Evolutionary conservation across 176 grass and related monocot species (phyloP), one percentile per base, ranked within the genome.

Genomic region (Carex kokanica): DNA sequence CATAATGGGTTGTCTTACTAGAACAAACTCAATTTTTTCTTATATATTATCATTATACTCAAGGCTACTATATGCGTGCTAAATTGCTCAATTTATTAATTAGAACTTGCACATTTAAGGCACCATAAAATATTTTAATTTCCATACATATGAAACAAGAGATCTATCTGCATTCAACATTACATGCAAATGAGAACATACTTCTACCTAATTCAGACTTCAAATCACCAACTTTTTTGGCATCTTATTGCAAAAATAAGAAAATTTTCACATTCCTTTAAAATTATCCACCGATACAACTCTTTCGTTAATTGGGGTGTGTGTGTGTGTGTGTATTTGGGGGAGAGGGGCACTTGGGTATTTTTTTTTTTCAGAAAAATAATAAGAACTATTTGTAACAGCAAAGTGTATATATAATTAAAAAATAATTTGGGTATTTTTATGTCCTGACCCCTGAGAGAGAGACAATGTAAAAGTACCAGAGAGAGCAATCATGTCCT

Each of bases 401-500:
- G 9, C 45, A 49, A 58, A 5, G 13, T 17, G 54, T 56, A 58
- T 58, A 58, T 56, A 58, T 58, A 58, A n/a, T 47, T 47, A 47
- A 47, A 47, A 47, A 43, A 12, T 12, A 49, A 12, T 11, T 49
- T 49, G 45, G 45, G 6, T 59, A 2, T 67, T 18, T 36, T 36
- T 36, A 6, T 34, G 29, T 1, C 1, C 64, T 32, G 29, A 32
- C 15, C 63, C 29, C 60, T 69, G 2, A 78, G 34, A 40, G 88
- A 84, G 20, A 97, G 89, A 27, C 84, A 27, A 1, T 27, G 27
- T 21, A 75, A 53, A 55, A 24, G 21, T 82, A 90, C 94, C 91
- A 6, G 89, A 87, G 49, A 97, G 91, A 18, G 88, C 91, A 0
- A 74, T 74, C 82, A 94, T 27, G 75, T 97, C 91, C 2, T 32